Conservation (phyloP, 2,329 filamentous ascomycete genomes). For the Botrytis medusae region DNA sequence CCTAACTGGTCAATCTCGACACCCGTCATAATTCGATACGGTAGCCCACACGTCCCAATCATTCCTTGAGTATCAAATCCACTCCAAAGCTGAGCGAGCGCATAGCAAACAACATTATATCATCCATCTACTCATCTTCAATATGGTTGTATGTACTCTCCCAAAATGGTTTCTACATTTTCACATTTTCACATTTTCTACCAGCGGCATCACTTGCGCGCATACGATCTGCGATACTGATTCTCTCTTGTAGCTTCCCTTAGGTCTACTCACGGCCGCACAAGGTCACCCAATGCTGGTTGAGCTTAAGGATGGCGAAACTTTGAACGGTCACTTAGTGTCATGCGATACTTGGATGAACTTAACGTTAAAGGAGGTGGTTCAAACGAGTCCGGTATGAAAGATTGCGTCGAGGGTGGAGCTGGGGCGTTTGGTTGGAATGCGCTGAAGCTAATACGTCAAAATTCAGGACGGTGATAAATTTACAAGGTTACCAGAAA, state of each 20-base stretch:
- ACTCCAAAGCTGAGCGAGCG: background rate
- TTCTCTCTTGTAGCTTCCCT: conserved; percentile 53
- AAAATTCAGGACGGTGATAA: conserved; percentile 75
- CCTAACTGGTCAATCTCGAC: background rate
- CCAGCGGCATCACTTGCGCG: background rate
- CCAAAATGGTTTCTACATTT: background rate
- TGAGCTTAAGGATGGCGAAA: conserved; percentile 96
- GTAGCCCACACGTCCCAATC: background rate
- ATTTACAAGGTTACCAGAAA: conserved; percentile 88
- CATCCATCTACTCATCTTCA: background rate
- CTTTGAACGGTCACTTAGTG: conserved; percentile 91
- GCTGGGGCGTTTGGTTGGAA: background rate
- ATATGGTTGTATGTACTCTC: conserved; percentile 18
- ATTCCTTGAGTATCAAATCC: conserved; percentile 9
- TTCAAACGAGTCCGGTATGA: conserved; percentile 82
- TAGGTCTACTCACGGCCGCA: conserved; percentile 88
- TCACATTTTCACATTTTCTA: background rate
- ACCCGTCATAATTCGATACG: conserved; percentile 11
- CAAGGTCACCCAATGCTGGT: conserved; percentile 98
- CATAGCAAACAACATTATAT: conserved; percentile 11
- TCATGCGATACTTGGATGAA: conserved; percentile 99
- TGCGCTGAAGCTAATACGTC: conserved; percentile 16
- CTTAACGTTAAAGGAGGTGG: conserved; percentile 92
- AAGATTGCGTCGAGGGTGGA: background rate
- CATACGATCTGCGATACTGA: conserved; percentile 1